Base-by-base conservation (phyloP, 2,329 filamentous ascomycete genomes). In the Xylogone sp. region DNA sequence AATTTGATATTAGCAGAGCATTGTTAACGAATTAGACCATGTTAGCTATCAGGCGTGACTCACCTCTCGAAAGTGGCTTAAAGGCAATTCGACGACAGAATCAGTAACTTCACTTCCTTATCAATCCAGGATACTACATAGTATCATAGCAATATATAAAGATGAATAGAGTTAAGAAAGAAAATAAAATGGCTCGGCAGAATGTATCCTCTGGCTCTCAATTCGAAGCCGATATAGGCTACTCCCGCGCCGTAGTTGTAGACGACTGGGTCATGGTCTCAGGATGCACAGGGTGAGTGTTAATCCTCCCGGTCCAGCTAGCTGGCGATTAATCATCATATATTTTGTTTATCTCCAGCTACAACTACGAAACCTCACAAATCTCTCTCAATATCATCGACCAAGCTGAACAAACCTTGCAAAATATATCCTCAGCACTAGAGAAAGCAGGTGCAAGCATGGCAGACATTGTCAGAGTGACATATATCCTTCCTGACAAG, bases 231-330 rank as follows among this genome's bases (percentile, higher is more conserved):
- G 68, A 75, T 54, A 81, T 81, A 49, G 77, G 75, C 46, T 81
- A 81, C 62, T 80, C 77, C 24, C 71, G 78, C 46, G 78, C 77
- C 31, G 76, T 81, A 2, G 69, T 78, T 18, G 65, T 69, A 1
- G 77, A 75, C 10, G 75, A 76, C 47, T 76, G 74, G 69, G 65
- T 81, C 10, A 74, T 79, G 51, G 75, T 81, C 3, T 79, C 78
- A 2, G 78, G 78, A 0, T 80, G 76, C 34, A 81, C 78, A 2
- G 78, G 78, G 76, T 77, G 58, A 49, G 56, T 50, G 1, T 3
- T 43, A n/a, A 19, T 21, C 21, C 27, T 19, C 45, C 18, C 2
- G n/a, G 18, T 27, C 24, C 5, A 27, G 6, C 24, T n/a, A n/a
- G n/a, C n/a, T n/a, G n/a, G 8, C 21, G 21, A 39, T 27, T 46